Percentiles rank a stretch among this genome's conserved stretches.
Evolutionary conservation across 2,329 filamentous ascomycete species (phyloP).

Genomic region (Aspergillus phoenicis): DNA sequence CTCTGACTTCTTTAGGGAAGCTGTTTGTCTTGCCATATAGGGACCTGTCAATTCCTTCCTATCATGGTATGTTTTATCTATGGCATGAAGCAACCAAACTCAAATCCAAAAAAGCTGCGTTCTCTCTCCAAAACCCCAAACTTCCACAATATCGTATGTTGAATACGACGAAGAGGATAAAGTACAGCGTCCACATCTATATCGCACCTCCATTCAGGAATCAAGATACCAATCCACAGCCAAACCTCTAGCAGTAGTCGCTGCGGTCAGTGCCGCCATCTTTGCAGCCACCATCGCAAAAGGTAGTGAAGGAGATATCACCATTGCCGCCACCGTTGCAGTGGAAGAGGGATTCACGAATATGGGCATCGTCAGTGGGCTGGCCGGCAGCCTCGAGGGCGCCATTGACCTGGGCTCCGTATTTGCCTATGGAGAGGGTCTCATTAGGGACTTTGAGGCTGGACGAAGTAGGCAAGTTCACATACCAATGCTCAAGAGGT

Average conservation of each 20-base stretch:
- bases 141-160: no score
- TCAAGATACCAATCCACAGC: no score
- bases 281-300: constrained; percentile 9
- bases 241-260: constrained; percentile 8
- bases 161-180: no score
- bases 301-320: constrained; percentile 11
- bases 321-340: constrained; percentile 11
- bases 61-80: no score
- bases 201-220: no score
- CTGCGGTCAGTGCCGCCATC: constrained; percentile 12
- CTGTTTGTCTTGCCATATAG: no score
- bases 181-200: no score
- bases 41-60: no score
- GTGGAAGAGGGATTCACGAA: constrained; percentile 13
- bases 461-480: neutral
- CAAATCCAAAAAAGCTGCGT: no score
- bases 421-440: neutral
- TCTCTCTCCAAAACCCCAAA: no score
- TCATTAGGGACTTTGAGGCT: neutral
- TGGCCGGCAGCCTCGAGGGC: constrained; percentile 6
- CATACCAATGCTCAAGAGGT: constrained; percentile 14
- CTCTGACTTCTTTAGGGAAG: no score
- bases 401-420: constrained; percentile 9
- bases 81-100: no score
- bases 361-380: constrained; percentile 6